Conservation (phyloP, 108 stramenopile genomes). For the Craspedostauros australis region DNA sequence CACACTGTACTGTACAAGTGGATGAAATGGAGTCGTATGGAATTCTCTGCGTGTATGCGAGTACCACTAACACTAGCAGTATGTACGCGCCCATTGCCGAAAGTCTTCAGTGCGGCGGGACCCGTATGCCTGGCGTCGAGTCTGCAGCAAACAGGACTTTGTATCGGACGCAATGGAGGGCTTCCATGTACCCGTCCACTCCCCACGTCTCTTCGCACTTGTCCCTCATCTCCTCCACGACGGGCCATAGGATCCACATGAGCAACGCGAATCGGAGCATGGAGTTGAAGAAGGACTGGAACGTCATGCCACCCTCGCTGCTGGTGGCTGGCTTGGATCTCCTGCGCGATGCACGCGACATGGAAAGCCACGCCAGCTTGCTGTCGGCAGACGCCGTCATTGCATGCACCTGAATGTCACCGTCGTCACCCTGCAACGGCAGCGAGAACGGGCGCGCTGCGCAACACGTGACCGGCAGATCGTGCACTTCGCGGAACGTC, state of each 20-base stretch:
- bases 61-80: conserved; percentile 1
- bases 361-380: conserved; percentile 55
- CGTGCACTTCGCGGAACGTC: conserved; percentile 68
- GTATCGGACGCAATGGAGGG: conserved; percentile 14
- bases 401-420: conserved; percentile 55
- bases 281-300: conserved; percentile 5
- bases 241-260: conserved; percentile 15
- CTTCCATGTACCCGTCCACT: not conserved
- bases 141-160: conserved; percentile 34
- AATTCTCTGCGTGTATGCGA: no score
- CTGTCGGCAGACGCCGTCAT: conserved; percentile 75
- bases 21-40: no score
- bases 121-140: conserved; percentile 27
- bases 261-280: conserved; percentile 10
- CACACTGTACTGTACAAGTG: no score
- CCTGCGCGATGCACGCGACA: conserved; percentile 19
- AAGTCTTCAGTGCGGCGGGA: conserved; percentile 41
- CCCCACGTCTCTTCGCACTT: conserved; percentile 16
- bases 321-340: conserved; percentile 5
- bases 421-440: conserved; percentile 57
- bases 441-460: conserved; percentile 68
- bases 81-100: not conserved
- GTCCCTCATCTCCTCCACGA: conserved; percentile 20
- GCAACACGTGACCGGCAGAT: conserved; percentile 79
- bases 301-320: not conserved